phyloP scores from a whole-genome alignment of 345 rosid species.

The Erodium maritimum region DNA sequence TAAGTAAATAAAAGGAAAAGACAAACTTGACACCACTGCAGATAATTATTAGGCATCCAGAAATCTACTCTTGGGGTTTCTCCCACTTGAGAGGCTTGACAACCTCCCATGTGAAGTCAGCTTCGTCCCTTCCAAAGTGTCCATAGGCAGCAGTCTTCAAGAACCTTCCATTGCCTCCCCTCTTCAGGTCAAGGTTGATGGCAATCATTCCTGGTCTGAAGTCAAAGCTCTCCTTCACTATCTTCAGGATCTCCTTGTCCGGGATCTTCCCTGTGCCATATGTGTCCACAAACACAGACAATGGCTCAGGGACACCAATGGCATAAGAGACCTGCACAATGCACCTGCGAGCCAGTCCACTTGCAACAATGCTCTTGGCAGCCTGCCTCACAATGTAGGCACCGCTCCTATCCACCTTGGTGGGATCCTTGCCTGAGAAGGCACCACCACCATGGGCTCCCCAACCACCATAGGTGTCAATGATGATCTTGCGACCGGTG shows the following conservation, averaged over 20 bases:
- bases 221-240: constrained; percentile 3
- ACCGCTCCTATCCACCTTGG: too few relatives aligned
- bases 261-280: constrained; percentile 5
- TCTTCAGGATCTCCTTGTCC: constrained; percentile 1
- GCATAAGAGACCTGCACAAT: constrained; percentile 7
- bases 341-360: constrained; percentile 4
- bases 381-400: too few relatives aligned
- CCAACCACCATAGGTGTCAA: too few relatives aligned
- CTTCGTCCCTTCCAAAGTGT: constrained; percentile 1
- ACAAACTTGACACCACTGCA: too few relatives aligned
- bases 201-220: constrained; percentile 6
- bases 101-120: too few relatives aligned
- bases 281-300: constrained; percentile 2
- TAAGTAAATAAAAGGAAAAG: too few relatives aligned
- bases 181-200: constrained; percentile 6
- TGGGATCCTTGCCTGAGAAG: too few relatives aligned
- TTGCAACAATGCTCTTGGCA: neutral
- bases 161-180: constrained; percentile 6
- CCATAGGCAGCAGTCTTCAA: constrained; percentile 5
- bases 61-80: too few relatives aligned
- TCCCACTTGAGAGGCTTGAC: too few relatives aligned
- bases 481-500: constrained; percentile 5
- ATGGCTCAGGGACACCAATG: constrained; percentile 2
- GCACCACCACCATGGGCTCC: too few relatives aligned
- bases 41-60: too few relatives aligned